Evolutionary conservation across 768 basidiomycete genomes (phyloP).

Genomic region (Tylopilus felleus): DNA sequence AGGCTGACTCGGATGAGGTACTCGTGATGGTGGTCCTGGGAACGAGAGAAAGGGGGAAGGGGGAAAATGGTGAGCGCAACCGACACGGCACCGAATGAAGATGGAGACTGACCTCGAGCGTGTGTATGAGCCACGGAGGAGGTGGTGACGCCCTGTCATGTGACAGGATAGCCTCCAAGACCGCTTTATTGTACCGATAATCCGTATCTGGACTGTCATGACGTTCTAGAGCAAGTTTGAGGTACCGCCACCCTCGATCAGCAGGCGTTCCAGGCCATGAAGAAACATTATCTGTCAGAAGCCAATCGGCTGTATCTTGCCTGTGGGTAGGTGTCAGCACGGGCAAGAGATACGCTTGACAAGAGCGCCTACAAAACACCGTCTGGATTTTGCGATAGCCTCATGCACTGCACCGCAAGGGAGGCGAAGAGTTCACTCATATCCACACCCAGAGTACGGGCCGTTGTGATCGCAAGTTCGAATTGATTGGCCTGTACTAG

Average conservation of each 20-base stretch:
- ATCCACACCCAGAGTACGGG: constrained; percentile 73
- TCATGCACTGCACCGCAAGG: constrained; percentile 75
- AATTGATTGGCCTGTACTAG: constrained; percentile 78
- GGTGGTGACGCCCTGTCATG: constrained; percentile 57
- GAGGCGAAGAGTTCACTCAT: constrained; percentile 83
- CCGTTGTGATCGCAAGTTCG: constrained; percentile 74
- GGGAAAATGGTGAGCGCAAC: neutral
- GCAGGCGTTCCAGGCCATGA: constrained; percentile 82
- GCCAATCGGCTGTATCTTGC: constrained; percentile 74
- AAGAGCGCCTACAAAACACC: constrained; percentile 48
- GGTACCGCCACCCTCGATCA: constrained; percentile 84
- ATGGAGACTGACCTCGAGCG: constrained; percentile 55
- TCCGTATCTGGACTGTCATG: constrained; percentile 73
- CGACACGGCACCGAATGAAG: neutral
- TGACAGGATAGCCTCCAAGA: constrained; percentile 73
- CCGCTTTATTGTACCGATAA: constrained; percentile 71
- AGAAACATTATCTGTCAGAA: constrained; percentile 73
- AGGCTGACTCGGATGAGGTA: constrained; percentile 78
- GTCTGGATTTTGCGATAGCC: constrained; percentile 63
- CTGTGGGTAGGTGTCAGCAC: constrained; percentile 36
- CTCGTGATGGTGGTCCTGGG: constrained; percentile 68
- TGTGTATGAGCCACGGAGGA: constrained; percentile 81
- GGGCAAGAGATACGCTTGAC: neutral
- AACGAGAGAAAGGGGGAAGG: neutral
- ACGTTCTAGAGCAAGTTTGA: constrained; percentile 73